Percentiles rank a stretch among this genome's conserved stretches.
Conservation (phyloP, 148 eudicot genomes). For the Drosera capensis region DNA sequence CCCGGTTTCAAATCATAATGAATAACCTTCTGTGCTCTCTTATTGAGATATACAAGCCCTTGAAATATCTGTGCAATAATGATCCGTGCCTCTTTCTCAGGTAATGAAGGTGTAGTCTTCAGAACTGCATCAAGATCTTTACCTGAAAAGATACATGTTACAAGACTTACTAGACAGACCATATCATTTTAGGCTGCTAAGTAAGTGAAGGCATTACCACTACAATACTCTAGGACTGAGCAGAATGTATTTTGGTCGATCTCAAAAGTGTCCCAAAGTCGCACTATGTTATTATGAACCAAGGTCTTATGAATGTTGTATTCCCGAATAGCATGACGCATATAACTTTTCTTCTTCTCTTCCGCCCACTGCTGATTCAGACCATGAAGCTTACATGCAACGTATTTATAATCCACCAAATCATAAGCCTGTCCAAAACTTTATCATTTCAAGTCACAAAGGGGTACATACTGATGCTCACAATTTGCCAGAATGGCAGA, state of each 20-base stretch:
- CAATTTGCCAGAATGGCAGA: conserved; percentile 20
- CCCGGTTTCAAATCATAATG: conserved; percentile 99
- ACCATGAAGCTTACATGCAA: conserved; percentile 98
- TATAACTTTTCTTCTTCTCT: conserved; percentile 97
- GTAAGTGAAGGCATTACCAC: conserved; percentile 34
- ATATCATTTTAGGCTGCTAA: neutral
- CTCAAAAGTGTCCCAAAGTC: conserved; percentile 98
- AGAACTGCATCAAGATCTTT: conserved; percentile 99
- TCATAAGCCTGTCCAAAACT: conserved; percentile 81
- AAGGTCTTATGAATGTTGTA: conserved; percentile 95
- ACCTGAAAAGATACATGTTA: conserved; percentile 27
- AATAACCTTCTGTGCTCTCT: conserved; percentile 76
- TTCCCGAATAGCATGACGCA: conserved; percentile 92
- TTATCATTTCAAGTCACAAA: conserved; percentile 27
- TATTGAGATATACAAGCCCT: conserved; percentile 88
- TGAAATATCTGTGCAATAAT: conserved; percentile 91
- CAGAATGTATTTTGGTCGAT: conserved; percentile 93
- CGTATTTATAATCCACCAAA: conserved; percentile 91
- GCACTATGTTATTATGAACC: conserved; percentile 86
- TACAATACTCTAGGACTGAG: conserved; percentile 85
- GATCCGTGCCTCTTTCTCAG: conserved; percentile 91
- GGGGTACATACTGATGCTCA: conserved; percentile 11
- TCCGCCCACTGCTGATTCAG: conserved; percentile 94
- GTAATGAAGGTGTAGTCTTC: conserved; percentile 69
- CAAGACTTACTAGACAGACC: neutral